A percentile compares a stretch with the other conserved stretches of the same genome.
Evolutionary conservation across 2,329 filamentous ascomycete genomes (phyloP).

Genomic region (Colletotrichum sp.): DNA sequence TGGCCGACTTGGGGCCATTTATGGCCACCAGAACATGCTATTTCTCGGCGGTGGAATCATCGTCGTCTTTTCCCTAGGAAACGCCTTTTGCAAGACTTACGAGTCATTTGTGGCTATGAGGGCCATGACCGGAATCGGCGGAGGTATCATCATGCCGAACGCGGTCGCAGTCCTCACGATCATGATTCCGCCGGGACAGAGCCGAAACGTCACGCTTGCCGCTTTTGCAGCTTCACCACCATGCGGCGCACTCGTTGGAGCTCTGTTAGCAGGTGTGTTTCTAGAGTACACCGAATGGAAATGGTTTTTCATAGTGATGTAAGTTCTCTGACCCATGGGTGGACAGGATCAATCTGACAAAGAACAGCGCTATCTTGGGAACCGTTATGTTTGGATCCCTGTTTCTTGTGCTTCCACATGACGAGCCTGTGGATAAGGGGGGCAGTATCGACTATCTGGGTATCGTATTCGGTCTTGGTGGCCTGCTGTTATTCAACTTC

Average conservation of each 20-base stretch:
- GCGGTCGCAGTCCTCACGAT: constrained; percentile 53
- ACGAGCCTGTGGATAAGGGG: not conserved
- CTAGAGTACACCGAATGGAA: not conserved
- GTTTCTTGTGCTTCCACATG: not conserved
- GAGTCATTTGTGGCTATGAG: not conserved
- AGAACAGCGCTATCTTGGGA: not conserved
- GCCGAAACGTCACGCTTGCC: constrained; percentile 49
- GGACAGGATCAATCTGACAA: not conserved
- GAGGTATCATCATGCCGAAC: constrained; percentile 57
- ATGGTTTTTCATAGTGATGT: not conserved
- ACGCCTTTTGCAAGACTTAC: not conserved
- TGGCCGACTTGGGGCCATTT: not conserved
- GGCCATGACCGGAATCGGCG: constrained; percentile 41
- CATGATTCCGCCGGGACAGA: constrained; percentile 50
- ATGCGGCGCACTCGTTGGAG: constrained; percentile 48
- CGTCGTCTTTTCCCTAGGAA: not conserved
- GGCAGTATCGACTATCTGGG: constrained; percentile 27
- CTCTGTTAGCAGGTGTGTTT: constrained; percentile 39
- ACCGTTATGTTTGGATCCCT: not conserved
- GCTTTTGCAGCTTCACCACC: constrained; percentile 54
- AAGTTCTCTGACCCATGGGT: not conserved
- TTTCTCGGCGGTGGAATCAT: not conserved
- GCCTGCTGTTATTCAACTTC: constrained; percentile 54
- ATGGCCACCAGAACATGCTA: not conserved
- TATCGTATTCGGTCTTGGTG: constrained; percentile 31